Conservation (phyloP, 768 basidiomycete species). For the Boletus bicolor region DNA sequence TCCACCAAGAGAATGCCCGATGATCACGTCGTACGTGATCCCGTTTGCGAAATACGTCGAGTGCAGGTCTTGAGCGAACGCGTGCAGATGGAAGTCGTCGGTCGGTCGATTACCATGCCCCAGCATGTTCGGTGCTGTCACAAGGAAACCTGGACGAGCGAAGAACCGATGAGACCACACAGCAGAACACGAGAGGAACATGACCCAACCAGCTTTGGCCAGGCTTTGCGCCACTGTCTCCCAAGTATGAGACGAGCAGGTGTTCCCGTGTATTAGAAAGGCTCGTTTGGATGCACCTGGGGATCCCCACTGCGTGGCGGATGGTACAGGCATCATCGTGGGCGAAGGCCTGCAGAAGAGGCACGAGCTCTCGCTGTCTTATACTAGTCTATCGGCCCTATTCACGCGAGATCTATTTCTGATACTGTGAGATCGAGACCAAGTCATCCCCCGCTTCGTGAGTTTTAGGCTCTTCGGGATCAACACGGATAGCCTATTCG, state of each 20-base stretch:
- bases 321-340: conserved; percentile 13
- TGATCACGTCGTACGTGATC: conserved; percentile 13
- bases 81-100: conserved; percentile 9
- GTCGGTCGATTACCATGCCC: conserved; percentile 14
- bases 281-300: conserved; percentile 14
- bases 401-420: conserved; percentile 5
- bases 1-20: conserved; percentile 18
- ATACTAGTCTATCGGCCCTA: background rate
- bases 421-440: background rate
- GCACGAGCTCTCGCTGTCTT: background rate
- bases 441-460: background rate
- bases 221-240: conserved; percentile 7
- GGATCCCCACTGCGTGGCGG: conserved; percentile 17
- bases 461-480: background rate
- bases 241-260: conserved; percentile 16
- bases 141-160: conserved; percentile 7
- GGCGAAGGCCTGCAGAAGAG: background rate
- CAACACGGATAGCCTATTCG: background rate
- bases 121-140: conserved; percentile 17
- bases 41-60: conserved; percentile 15
- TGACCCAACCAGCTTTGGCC: conserved; percentile 6
- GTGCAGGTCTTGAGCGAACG: conserved; percentile 13
- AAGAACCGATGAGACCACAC: background rate
- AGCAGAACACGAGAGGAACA: background rate
- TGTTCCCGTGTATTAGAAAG: conserved; percentile 14